phyloP scores from a whole-genome alignment of 75 land plant genomes.

The Pseudotsuga menziesii region DNA sequence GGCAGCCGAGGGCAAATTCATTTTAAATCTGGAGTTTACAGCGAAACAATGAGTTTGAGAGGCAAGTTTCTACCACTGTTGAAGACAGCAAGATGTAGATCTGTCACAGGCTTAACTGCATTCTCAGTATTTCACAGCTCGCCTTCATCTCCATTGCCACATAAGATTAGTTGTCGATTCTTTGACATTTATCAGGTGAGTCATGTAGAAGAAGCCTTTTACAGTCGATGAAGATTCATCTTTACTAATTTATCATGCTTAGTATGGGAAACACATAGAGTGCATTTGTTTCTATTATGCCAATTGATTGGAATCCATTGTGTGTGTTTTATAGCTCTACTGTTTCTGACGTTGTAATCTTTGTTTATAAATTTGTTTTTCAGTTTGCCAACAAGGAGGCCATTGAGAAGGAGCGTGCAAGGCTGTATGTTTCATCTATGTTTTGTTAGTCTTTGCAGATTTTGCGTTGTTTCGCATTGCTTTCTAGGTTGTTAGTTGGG shows the following conservation, averaged over 20 bases:
- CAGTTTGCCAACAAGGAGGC: conserved; percentile 46
- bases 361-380: not conserved
- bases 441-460: conserved; percentile 8
- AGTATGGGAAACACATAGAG: not conserved
- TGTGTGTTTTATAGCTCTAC: not conserved
- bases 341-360: not conserved
- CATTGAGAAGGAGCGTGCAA: conserved; percentile 50
- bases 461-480: not conserved
- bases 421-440: conserved; percentile 28
- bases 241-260: not conserved
- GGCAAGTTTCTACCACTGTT: too few relatives aligned
- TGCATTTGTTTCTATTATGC: not conserved
- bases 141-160: not conserved
- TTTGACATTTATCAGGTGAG: conserved; percentile 42
- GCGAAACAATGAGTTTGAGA: too few relatives aligned
- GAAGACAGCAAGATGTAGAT: too few relatives aligned
- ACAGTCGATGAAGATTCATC: too few relatives aligned
- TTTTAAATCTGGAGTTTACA: too few relatives aligned
- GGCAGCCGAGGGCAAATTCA: too few relatives aligned
- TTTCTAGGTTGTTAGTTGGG: not conserved
- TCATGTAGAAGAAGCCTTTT: not conserved
- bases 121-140: too few relatives aligned
- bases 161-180: conserved; percentile 19
- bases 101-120: too few relatives aligned
- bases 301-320: not conserved